Percentiles rank a stretch among this genome's conserved stretches.
phyloP scores from a whole-genome alignment of 768 basidiomycete species.

The Pisolithus marmoratus region DNA sequence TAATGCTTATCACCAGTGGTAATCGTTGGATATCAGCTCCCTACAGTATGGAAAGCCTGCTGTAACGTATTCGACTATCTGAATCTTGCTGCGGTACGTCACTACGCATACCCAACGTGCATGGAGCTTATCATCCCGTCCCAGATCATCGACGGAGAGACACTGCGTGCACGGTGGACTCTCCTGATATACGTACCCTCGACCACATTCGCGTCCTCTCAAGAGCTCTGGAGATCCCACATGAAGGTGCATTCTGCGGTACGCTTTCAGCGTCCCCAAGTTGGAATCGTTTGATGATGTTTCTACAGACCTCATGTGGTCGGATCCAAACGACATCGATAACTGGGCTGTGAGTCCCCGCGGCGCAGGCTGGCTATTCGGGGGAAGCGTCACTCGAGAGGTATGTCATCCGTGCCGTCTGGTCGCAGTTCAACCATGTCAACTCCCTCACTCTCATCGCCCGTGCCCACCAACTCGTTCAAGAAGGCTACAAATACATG shows the following conservation, averaged over 20 bases:
- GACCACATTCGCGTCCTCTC: constrained; percentile 93
- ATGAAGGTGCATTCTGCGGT: constrained; percentile 97
- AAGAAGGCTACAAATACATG: constrained; percentile 96
- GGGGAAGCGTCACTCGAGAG: constrained; percentile 79
- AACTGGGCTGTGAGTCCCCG: constrained; percentile 97
- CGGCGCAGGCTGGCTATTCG: constrained; percentile 95
- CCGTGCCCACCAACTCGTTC: constrained; percentile 93
- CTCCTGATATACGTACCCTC: constrained; percentile 86
- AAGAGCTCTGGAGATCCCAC: constrained; percentile 95
- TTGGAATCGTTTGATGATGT: not conserved
- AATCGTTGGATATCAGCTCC: too few relatives aligned
- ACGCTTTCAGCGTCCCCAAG: constrained; percentile 13
- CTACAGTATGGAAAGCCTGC: constrained; percentile 99
- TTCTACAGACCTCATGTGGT: constrained; percentile 90
- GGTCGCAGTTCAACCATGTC: constrained; percentile 81
- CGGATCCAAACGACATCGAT: constrained; percentile 90
- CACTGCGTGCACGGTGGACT: constrained; percentile 94
- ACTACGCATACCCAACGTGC: not conserved
- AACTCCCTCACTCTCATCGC: constrained; percentile 86
- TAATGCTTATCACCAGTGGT: too few relatives aligned
- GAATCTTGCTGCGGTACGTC: constrained; percentile 83
- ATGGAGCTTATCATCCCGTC: not conserved
- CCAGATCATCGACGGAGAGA: constrained; percentile 90
- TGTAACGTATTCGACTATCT: constrained; percentile 95
- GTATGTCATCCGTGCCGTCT: constrained; percentile 32